Conservation (phyloP, 2,329 filamentous ascomycete species). For the Pleomassaria siparia region DNA sequence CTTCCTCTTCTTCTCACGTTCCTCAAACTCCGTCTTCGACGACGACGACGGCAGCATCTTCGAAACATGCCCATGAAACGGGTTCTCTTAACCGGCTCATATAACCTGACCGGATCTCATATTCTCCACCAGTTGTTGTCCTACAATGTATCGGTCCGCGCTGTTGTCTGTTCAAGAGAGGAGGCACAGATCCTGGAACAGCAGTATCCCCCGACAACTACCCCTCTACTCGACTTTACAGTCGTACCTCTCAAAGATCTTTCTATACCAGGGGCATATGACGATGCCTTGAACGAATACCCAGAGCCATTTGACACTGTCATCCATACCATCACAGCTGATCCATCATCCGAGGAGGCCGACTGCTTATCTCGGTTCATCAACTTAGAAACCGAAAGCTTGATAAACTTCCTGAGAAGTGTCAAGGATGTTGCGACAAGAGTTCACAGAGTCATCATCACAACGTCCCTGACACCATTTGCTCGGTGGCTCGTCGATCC, state of each 20-base stretch:
- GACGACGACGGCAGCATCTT: not conserved
- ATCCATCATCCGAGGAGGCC: slow-evolving; percentile 22
- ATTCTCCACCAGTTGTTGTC: slow-evolving; percentile 28
- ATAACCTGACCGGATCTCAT: slow-evolving; percentile 27
- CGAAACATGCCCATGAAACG: slow-evolving; percentile 22
- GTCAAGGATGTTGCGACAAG: slow-evolving; percentile 16
- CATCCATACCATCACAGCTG: slow-evolving; percentile 23
- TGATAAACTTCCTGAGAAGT: slow-evolving; percentile 23
- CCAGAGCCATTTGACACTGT: slow-evolving; percentile 27
- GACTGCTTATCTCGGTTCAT: slow-evolving; percentile 31
- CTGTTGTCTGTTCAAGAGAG: slow-evolving; percentile 24
- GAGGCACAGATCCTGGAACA: slow-evolving; percentile 18
- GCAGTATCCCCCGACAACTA: slow-evolving; percentile 15
- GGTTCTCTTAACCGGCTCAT: slow-evolving; percentile 28
- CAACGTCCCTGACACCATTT: slow-evolving; percentile 25
- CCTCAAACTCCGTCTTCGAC: slow-evolving; percentile 8
- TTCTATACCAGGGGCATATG: slow-evolving; percentile 18
- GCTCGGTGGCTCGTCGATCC: slow-evolving; percentile 28
- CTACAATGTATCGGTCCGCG: slow-evolving; percentile 24
- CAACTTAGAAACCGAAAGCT: slow-evolving; percentile 21
- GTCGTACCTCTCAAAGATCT: slow-evolving; percentile 18
- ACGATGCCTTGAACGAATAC: slow-evolving; percentile 19
- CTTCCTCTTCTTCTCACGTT: slow-evolving; percentile 3
- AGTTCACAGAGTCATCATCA: slow-evolving; percentile 28
- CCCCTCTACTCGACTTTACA: slow-evolving; percentile 21